These are phyloP conservation scores for Scenedesmus sp. DNA, from an alignment of 163 green algal genomes.

Conservation along the genomic window DNA sequence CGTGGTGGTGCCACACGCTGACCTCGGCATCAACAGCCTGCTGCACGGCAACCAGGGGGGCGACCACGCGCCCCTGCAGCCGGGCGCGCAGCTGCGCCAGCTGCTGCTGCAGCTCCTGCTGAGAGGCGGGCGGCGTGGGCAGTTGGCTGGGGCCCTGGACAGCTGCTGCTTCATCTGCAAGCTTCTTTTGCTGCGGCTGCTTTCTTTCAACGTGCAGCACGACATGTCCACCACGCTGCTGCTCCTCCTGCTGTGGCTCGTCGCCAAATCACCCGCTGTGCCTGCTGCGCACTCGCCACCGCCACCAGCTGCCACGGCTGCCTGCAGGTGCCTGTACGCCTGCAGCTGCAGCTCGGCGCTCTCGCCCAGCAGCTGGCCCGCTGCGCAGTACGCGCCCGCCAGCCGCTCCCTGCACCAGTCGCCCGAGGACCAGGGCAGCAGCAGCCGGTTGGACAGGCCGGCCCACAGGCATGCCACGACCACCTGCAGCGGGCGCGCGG, in stretches of 20 bases:
- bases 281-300: neutral
- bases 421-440: conserved; percentile 37
- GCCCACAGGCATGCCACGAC: neutral
- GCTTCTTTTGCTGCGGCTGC: neutral
- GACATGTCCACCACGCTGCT: neutral
- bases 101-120: neutral
- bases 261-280: too few relatives aligned
- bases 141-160: neutral
- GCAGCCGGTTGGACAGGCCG: conserved; percentile 20
- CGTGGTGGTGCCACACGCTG: conserved; percentile 5
- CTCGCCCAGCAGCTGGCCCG: neutral
- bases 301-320: neutral
- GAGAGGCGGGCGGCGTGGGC: neutral
- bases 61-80: neutral
- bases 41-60: conserved; percentile 26
- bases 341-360: conserved; percentile 3
- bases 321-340: neutral
- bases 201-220: neutral
- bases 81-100: neutral
- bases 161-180: too few relatives aligned
- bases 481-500: conserved; percentile 7
- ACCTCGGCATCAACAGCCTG: neutral
- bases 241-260: neutral
- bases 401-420: conserved; percentile 34
- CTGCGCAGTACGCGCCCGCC: conserved; percentile 1